Evolutionary conservation across 1,139 yeast genomes (phyloP).

Genomic region (Williopsis jadinii): DNA sequence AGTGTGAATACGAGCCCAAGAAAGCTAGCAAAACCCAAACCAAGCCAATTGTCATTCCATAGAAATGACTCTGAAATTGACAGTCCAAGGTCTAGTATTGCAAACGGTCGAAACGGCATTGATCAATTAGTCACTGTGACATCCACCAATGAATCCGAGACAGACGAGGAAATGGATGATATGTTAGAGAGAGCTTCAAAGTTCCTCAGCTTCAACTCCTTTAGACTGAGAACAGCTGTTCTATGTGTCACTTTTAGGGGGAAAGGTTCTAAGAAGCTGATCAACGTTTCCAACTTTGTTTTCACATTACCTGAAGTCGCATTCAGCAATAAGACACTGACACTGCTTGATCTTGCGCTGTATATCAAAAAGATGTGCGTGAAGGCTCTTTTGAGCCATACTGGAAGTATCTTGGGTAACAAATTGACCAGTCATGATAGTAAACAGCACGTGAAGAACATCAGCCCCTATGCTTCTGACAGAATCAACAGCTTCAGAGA

Average conservation of each 20-base stretch:
- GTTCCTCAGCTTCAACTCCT: conserved; percentile 46
- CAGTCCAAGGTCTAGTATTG: background rate
- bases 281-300: conserved; percentile 55
- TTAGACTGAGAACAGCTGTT: conserved; percentile 39
- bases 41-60: background rate
- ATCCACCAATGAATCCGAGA: conserved; percentile 2
- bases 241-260: conserved; percentile 54
- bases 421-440: conserved; percentile 32
- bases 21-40: background rate
- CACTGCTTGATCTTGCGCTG: conserved; percentile 47
- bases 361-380: conserved; percentile 44
- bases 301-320: conserved; percentile 46
- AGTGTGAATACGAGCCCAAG: background rate
- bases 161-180: conserved; percentile 38
- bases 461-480: conserved; percentile 18
- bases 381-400: conserved; percentile 47
- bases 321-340: conserved; percentile 43
- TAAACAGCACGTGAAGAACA: conserved; percentile 10
- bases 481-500: conserved; percentile 18
- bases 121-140: background rate
- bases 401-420: conserved; percentile 51
- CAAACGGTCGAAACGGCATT: background rate
- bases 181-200: conserved; percentile 57
- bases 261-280: conserved; percentile 46
- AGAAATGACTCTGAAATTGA: background rate